Evolutionary conservation across 768 basidiomycete species (phyloP), one percentile per base, ranked within the genome.

Genomic region (Boletus tylopilopsis): DNA sequence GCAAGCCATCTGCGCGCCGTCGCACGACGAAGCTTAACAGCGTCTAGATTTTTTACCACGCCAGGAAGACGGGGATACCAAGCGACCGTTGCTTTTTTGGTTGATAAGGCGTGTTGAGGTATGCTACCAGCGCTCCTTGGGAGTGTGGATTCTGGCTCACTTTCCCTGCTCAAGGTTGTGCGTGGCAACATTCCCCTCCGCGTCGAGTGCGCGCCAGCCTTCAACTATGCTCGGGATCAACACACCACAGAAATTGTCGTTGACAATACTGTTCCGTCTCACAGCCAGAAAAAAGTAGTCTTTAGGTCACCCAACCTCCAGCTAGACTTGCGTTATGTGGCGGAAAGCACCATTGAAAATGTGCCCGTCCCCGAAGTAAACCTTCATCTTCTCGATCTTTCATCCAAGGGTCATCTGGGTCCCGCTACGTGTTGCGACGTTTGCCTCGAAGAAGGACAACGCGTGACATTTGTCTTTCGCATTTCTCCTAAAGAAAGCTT

Each of bases 191-290:
- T 96, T 27, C 84, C 90, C 0, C 74, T 95, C 45, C 76, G 81
- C 49, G 77, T 97, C 68, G 90, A 98, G 71, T 94, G 91, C 59
- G 92, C 91, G 0, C 95, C 95, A 0, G 95, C 94, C 0, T 99
- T 99, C 81, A 86, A 96, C 68, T 99, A 99, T 60, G 94, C 92
- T 1, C 78, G 87, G 12, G 78, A 83, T 41, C 42, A 73, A 3
- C 95, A 98, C 67, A 79, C 74, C 8, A 87, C 87, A 1, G 64
- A 74, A 24, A 73, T 82, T 56, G 55, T 82, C 46, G 61, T 71
- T 16, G 81, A 85, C 59, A 57, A 75, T 60, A 71, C 78, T 40
- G 40, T 73, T 68, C 57, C 69, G 24, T 69, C 46, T 6, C 55
- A 54, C n/a, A 56, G 57, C 21, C 81, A 81, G 39, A 67, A 77